A percentile compares a stretch with the other conserved stretches of the same genome.
phyloP scores from a whole-genome alignment of 352 stramenopile species.

The Albugo candida region DNA sequence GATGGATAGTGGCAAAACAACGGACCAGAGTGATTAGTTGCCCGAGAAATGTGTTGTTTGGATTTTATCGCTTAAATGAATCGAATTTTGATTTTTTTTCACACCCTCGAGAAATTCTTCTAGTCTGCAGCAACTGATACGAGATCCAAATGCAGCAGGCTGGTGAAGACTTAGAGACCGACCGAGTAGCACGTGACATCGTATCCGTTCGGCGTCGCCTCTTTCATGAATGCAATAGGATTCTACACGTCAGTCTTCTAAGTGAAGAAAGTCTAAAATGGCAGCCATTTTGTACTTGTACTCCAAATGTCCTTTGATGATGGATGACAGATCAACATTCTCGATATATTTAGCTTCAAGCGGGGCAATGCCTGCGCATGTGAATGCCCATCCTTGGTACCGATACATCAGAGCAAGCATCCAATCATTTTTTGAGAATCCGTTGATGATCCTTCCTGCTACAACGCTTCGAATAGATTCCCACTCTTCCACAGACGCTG shows the following conservation, averaged over 20 bases:
- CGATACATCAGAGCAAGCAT: slow-evolving; percentile 84
- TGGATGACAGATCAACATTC: slow-evolving; percentile 62
- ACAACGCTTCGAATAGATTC: slow-evolving; percentile 41
- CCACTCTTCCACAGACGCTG: slow-evolving; percentile 41
- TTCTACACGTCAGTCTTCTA: slow-evolving; percentile 33
- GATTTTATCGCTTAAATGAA: no score
- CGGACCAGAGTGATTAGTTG: no score
- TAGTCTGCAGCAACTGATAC: no score
- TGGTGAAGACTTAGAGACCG: no score
- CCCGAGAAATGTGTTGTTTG: no score
- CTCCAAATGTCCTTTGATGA: slow-evolving; percentile 66
- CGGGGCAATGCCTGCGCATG: slow-evolving; percentile 49
- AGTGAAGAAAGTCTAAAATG: slow-evolving; percentile 54
- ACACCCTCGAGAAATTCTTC: no score
- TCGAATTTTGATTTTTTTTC: no score
- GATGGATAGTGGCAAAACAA: no score
- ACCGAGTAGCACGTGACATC: no score
- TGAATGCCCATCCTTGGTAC: slow-evolving; percentile 62
- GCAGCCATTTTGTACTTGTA: slow-evolving; percentile 79
- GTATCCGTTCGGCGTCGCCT: no score
- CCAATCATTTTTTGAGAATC: slow-evolving; percentile 79
- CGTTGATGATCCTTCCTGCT: slow-evolving; percentile 77
- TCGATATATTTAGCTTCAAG: slow-evolving; percentile 51
- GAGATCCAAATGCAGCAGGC: no score
- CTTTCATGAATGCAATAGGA: no score